Conservation (phyloP, 768 basidiomycete genomes). For the Phylloporus sp. region DNA sequence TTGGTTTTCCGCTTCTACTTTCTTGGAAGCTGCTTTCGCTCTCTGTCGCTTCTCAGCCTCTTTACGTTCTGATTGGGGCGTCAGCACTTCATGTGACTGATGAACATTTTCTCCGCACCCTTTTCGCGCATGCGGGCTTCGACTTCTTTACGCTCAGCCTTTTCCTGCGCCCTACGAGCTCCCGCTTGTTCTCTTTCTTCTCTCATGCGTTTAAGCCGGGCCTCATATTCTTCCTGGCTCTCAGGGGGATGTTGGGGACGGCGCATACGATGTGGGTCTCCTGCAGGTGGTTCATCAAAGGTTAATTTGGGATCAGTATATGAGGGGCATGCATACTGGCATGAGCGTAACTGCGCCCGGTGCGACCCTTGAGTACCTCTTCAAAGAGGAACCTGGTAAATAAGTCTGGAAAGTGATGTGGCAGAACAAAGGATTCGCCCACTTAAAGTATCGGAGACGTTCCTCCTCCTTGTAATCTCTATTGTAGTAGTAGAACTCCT, state of each 20-base stretch:
- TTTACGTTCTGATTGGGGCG: constrained; percentile 37
- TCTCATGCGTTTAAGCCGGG: constrained; percentile 44
- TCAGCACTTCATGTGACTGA: constrained; percentile 11
- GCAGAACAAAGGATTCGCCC: not conserved
- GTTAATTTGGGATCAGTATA: constrained; percentile 10
- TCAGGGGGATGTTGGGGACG: constrained; percentile 32
- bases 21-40: constrained; percentile 51
- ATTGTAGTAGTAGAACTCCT: constrained; percentile 28
- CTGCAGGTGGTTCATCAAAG: constrained; percentile 7
- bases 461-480: constrained; percentile 34
- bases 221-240: constrained; percentile 48
- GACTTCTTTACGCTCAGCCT: constrained; percentile 44
- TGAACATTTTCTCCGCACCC: constrained; percentile 33
- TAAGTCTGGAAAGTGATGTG: constrained; percentile 3
- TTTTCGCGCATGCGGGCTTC: constrained; percentile 46
- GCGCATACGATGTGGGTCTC: constrained; percentile 16
- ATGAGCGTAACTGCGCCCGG: constrained; percentile 24
- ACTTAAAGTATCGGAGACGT: constrained; percentile 46
- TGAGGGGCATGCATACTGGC: constrained; percentile 26
- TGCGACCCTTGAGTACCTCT: constrained; percentile 39
- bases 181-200: constrained; percentile 56
- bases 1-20: constrained; percentile 47
- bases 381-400: constrained; percentile 47
- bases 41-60: constrained; percentile 58
- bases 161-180: constrained; percentile 44